Conservation (phyloP, 2,329 filamentous ascomycete species). For the Aspergillus sp. region DNA sequence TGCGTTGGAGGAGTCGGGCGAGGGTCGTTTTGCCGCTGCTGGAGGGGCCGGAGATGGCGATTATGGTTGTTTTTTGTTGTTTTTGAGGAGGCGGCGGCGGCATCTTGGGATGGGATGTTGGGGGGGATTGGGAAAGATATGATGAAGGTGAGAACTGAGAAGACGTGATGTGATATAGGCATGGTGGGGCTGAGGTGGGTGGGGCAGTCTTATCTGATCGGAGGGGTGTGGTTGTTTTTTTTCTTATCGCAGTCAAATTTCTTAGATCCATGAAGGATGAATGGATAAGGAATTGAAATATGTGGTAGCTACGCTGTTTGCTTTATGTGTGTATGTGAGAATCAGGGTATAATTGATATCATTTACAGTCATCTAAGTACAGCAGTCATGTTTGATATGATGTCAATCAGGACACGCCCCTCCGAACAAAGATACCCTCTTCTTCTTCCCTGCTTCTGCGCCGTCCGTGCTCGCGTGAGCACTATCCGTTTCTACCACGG, state of each 20-base stretch:
- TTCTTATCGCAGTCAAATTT: not conserved
- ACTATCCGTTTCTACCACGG: not conserved
- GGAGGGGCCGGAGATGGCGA: constrained; percentile 86
- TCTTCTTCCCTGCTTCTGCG: not conserved
- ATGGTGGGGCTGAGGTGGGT: not conserved
- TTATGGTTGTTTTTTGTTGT: constrained; percentile 51
- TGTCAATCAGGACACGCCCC: not conserved
- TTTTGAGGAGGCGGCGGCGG: not conserved
- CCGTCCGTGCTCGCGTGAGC: not conserved
- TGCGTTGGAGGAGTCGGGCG: constrained; percentile 76
- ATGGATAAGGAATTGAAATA: no score
- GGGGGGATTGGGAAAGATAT: not conserved
- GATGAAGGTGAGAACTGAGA: no score
- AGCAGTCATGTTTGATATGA: not conserved
- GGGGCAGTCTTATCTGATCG: constrained; percentile 1
- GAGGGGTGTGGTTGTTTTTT: not conserved
- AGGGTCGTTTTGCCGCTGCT: constrained; percentile 95
- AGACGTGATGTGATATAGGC: not conserved
- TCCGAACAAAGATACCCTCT: constrained; percentile 11
- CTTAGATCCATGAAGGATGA: no score
- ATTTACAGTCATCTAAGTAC: not conserved
- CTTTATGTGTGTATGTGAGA: not conserved
- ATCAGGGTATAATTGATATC: not conserved
- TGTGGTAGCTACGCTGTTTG: not conserved
- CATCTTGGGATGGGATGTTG: not conserved